Conservation (phyloP, 176 grass and related monocot species). For the Eragrostis curvula region DNA sequence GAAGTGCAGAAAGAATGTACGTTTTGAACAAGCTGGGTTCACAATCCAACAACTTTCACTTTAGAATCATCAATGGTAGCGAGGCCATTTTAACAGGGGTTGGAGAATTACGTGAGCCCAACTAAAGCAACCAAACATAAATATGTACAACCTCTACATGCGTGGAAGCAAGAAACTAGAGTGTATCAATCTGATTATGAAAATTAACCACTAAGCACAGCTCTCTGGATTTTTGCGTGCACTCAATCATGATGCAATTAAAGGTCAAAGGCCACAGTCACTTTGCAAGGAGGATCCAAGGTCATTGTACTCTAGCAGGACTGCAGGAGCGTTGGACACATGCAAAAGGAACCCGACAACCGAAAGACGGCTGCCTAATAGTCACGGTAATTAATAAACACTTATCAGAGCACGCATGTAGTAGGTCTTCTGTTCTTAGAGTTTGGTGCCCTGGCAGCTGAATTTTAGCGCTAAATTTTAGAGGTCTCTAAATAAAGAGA, state of each 20-base stretch:
- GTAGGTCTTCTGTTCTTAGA: no score
- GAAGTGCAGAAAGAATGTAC: background rate
- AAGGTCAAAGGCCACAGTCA: slow-evolving; percentile 7
- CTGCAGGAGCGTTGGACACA: background rate
- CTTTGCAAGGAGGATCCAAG: slow-evolving; percentile 29
- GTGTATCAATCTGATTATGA: background rate
- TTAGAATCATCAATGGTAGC: background rate
- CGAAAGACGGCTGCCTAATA: background rate
- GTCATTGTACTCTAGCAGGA: background rate
- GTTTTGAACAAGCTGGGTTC: background rate
- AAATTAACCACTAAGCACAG: background rate
- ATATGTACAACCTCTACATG: background rate
- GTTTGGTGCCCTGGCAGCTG: no score
- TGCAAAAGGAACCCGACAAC: background rate
- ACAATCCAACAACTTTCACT: background rate
- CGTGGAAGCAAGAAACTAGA: background rate
- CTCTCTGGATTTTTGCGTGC: background rate
- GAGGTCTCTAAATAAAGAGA: no score
- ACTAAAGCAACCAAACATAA: background rate
- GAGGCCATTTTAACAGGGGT: background rate
- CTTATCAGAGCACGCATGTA: no score
- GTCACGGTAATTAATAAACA: background rate
- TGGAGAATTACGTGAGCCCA: background rate
- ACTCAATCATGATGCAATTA: slow-evolving; percentile 17
- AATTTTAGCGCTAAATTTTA: no score